Evolutionary conservation across 2,329 filamentous ascomycete genomes (phyloP).

Genomic region (Fusarium mexicanum): DNA sequence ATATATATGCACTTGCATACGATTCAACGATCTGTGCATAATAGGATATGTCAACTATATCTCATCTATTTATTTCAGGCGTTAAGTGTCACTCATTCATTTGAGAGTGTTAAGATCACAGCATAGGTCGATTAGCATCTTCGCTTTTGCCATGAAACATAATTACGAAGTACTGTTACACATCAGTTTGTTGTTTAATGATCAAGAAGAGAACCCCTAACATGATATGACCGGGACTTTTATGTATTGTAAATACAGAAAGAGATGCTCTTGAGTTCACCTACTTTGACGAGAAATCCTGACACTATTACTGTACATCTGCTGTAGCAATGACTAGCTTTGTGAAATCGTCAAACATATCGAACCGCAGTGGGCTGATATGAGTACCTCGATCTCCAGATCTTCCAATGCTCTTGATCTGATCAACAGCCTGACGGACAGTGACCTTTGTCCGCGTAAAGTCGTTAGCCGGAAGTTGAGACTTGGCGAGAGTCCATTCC

Average conservation of each 20-base stretch:
- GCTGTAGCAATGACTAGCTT: neutral
- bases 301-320: neutral
- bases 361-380: neutral
- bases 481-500: neutral
- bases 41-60: neutral
- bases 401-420: neutral
- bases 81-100: fast-evolving
- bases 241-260: neutral
- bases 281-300: fast-evolving
- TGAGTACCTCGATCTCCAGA: neutral
- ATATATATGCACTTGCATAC: neutral
- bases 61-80: neutral
- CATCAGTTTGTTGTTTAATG: fast-evolving
- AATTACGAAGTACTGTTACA: neutral
- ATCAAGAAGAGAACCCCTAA: too few species aligned
- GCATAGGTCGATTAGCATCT: neutral
- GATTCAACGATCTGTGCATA: neutral
- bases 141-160: fast-evolving
- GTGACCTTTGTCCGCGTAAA: neutral
- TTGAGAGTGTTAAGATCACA: neutral
- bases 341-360: neutral
- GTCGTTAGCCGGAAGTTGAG: neutral
- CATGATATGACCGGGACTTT: neutral
- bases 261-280: neutral
- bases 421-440: neutral